Base-by-base conservation (phyloP, 2,329 filamentous ascomycete species). In the Neonectria hederae region DNA sequence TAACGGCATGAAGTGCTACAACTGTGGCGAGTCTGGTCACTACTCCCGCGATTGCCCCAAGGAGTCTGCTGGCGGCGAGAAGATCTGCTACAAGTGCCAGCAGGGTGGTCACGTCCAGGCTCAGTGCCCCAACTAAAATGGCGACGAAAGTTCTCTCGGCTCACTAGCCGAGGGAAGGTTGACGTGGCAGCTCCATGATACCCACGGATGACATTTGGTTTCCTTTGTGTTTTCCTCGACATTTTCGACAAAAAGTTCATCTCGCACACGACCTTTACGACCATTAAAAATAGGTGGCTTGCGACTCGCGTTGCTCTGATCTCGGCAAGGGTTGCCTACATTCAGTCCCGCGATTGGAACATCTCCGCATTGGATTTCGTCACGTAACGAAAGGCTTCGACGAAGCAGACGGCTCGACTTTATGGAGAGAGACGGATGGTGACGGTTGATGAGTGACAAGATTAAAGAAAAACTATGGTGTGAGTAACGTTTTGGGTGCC, bases 1-100 rank as follows among this genome's bases (percentile, higher is more conserved):
- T 75, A 97, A 98, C 82, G 96, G 96, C 76, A 95, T 97, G 87
- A 98, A 98, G 87, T 99, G 96, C 91, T 99, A 98, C 90, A 97
- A 97, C 89, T 98, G 96, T 74, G 88, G 88, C 77, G 94, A 97
- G 85, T 92, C 95, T 74, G 95, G 96, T 68, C 95, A 98, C 83
- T 89, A 97, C 80, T 97, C 92, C 71, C 92, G 95, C 71, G 96
- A 99, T 82, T 99, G 96, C 88, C 92, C 94, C 75, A 94, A 95
- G 79, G 95, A 97, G 83, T 92, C 92, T 65, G 88, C 90, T 74
- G 87, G 89, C 72, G 88, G 90, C 77, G 95, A 98, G 88, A 95
- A 97, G 81, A 94, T 97, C 79, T 99, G 96, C 91, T 99, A 99
- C 89, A 97, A 97, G 87, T 98, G 88, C 87, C 87, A 90, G 83